Base-by-base conservation (phyloP, 2,329 filamentous ascomycete genomes). In the Claviceps sp. region DNA sequence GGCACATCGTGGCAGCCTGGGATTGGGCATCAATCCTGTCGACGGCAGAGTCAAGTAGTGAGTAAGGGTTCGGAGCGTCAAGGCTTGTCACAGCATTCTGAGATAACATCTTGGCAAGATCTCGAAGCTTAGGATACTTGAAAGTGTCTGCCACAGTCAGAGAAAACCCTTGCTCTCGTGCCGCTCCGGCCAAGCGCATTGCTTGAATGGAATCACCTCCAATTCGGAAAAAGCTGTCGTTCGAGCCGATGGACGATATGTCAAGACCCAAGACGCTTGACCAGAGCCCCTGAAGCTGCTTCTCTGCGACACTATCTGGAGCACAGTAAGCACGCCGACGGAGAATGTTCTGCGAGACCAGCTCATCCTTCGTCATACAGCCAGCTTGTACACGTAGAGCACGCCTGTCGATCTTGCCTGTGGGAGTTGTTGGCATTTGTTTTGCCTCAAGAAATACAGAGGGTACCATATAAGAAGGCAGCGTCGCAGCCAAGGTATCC, bases 211-310 rank as follows among this genome's bases (percentile, higher is more conserved):
- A 67, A 49, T 65, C 59, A 3, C 64, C 64, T 1, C 64, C 64
- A 3, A 65, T 47, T 5, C 53, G 51, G 46, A 67, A 59, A 52
- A 66, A 66, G 52, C 55, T 59, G 42, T 62, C 59, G 6, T 47
- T 37, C 1, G n/a, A 5, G 1, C 52, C 50, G 13, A 56, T 54
- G 1, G 13, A 7, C 6, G 9, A 50, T 11, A 11, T 20, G 0
- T 60, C 54, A 1, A 73, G 60, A 1, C 56, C 58, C 18, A 77
- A 60, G 2, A 75, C 66, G 3, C 64, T 61, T n/a, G 52, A 42
- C 67, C 52, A 56, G 9, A 56, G 18, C 1, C 4, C 4, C 11
- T 30, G 34, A 7, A 53, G 16, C 1, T 9, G 3, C 4, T 1
- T 26, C 22, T 52, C 50, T 5, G n/a, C 43, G 4, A 6, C 1